Evolutionary conservation across 139 green algal species (phyloP).

Genomic region (Chlorella sp.): DNA sequence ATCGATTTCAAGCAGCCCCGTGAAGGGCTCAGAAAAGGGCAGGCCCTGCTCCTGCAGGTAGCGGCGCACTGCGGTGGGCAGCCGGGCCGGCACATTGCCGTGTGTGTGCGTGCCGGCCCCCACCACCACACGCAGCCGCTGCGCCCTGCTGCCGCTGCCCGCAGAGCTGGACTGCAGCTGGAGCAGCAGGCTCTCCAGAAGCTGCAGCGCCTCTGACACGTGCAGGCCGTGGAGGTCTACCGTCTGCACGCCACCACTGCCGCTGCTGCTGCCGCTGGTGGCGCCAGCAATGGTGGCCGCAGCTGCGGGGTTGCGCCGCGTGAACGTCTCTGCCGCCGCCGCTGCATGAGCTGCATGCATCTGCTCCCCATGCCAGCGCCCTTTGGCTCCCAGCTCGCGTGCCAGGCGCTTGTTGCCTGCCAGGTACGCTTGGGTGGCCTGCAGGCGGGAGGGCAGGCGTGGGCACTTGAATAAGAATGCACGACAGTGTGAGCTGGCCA

Average conservation of each 20-base stretch:
- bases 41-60: constrained; percentile 46
- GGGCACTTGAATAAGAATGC: too few relatives aligned
- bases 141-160: neutral
- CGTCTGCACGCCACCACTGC: constrained; percentile 18
- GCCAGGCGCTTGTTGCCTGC: constrained; percentile 72
- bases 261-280: neutral
- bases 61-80: constrained; percentile 52
- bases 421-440: constrained; percentile 79
- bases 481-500: too few relatives aligned
- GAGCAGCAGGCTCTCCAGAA: constrained; percentile 52
- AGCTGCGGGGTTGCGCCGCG: constrained; percentile 46
- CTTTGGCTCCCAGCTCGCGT: constrained; percentile 67
- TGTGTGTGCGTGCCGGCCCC: constrained; percentile 77
- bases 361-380: constrained; percentile 57
- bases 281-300: neutral
- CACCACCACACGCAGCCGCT: constrained; percentile 58
- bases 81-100: constrained; percentile 59
- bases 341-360: constrained; percentile 71
- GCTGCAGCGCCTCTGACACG: constrained; percentile 62
- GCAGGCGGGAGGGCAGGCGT: neutral
- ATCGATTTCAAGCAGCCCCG: constrained; percentile 57
- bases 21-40: constrained; percentile 45
- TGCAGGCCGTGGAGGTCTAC: constrained; percentile 85
- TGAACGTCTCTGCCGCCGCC: constrained; percentile 61
- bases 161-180: neutral